These are phyloP conservation scores for Mantamonas sphyraenae DNA, from an alignment of 78 protist genomes.

Conservation along the genomic window DNA sequence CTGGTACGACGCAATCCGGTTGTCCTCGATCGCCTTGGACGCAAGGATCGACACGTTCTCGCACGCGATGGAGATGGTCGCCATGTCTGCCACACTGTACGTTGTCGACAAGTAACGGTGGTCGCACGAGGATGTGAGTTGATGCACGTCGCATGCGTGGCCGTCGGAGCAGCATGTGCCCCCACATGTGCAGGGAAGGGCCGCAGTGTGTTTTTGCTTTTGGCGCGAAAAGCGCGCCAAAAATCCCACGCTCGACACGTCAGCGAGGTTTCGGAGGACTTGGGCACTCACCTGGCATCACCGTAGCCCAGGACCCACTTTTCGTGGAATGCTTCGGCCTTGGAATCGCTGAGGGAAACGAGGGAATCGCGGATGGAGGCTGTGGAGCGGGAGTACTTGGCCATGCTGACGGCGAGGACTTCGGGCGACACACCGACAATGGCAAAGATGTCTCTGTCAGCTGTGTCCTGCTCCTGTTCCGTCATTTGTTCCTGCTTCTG, in stretches of 20 bases:
- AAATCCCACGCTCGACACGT: too few relatives aligned
- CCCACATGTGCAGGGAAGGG: too few relatives aligned
- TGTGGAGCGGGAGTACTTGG: background rate
- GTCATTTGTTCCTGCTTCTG: too few relatives aligned
- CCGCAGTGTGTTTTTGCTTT: too few relatives aligned
- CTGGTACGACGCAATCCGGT: background rate
- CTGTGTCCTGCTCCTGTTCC: too few relatives aligned
- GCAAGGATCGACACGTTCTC: background rate
- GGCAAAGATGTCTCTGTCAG: background rate
- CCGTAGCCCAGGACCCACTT: background rate
- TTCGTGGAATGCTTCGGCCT: background rate
- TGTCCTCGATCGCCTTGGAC: background rate
- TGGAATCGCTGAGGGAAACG: background rate
- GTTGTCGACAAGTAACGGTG: too few relatives aligned
- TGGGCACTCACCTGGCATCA: background rate
- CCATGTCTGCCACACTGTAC: background rate
- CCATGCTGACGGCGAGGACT: background rate
- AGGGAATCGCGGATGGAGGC: background rate
- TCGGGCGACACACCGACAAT: background rate
- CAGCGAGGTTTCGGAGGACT: too few relatives aligned
- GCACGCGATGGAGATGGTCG: background rate
- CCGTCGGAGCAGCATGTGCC: too few relatives aligned
- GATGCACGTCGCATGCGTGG: too few relatives aligned
- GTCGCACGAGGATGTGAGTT: too few relatives aligned
- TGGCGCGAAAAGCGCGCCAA: too few relatives aligned